These are phyloP conservation scores for Colletotrichum higginsianum DNA, from an alignment of 2,329 filamentous ascomycete species.

Conservation along the genomic window DNA sequence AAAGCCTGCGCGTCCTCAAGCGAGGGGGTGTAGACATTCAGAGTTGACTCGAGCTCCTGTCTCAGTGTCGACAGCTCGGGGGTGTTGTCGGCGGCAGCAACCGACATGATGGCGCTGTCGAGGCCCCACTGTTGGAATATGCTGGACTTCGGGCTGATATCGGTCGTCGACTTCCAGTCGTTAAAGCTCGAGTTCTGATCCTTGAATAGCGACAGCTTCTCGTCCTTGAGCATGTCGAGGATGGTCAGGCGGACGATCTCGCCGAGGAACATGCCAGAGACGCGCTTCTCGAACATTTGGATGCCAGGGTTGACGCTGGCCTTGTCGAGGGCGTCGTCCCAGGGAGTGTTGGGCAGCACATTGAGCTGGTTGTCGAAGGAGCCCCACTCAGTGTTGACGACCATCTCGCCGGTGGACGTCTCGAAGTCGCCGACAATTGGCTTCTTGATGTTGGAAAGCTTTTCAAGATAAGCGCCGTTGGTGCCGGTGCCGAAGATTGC, in stretches of 20 bases:
- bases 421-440: constrained; percentile 80
- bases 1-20: constrained; percentile 90
- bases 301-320: constrained; percentile 91
- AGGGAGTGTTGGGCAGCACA: constrained; percentile 87
- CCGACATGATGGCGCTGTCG: constrained; percentile 91
- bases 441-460: constrained; percentile 88
- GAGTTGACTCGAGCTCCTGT: constrained; percentile 81
- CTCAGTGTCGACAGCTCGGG: constrained; percentile 80
- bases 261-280: constrained; percentile 98
- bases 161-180: constrained; percentile 78
- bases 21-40: constrained; percentile 82
- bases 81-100: constrained; percentile 85
- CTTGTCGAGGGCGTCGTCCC: constrained; percentile 83
- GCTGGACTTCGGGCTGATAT: constrained; percentile 74
- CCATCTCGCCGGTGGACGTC: constrained; percentile 89
- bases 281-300: constrained; percentile 99
- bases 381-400: constrained; percentile 98
- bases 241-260: constrained; percentile 89
- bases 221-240: constrained; percentile 78
- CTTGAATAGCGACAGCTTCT: constrained; percentile 79
- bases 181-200: constrained; percentile 82
- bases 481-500: constrained; percentile 98
- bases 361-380: constrained; percentile 96
- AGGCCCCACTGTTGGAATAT: constrained; percentile 89
- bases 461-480: constrained; percentile 98